Conservation (phyloP, 225 moss, liverwort and hornwort species). For the Anthoceros angustus region DNA sequence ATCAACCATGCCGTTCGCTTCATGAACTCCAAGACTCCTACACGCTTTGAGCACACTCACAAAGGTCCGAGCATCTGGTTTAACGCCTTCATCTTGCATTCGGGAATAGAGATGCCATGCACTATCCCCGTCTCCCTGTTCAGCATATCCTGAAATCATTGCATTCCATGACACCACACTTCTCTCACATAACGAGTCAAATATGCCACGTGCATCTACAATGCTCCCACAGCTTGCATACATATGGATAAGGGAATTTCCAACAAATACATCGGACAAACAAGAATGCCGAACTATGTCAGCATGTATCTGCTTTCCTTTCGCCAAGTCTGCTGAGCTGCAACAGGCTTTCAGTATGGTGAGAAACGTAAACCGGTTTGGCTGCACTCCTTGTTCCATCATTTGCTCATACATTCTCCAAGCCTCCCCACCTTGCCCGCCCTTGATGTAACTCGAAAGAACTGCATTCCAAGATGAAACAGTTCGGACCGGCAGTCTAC, state of each 20-base stretch:
- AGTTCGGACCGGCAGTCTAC: background rate
- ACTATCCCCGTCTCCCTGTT: background rate
- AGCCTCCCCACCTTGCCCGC: background rate
- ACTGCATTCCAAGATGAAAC: background rate
- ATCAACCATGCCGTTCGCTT: no score
- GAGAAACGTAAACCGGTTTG: background rate
- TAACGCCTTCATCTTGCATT: background rate
- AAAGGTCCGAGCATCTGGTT: background rate
- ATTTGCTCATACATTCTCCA: background rate
- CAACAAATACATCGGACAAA: background rate
- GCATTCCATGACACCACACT: background rate
- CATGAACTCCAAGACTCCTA: no score
- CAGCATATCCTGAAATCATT: background rate
- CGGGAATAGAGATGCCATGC: background rate
- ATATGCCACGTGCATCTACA: background rate
- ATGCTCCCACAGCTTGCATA: background rate
- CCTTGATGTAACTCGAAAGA: background rate
- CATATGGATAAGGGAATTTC: background rate
- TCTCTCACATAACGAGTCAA: background rate
- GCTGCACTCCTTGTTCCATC: background rate
- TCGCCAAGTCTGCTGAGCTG: background rate
- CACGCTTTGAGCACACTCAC: background rate
- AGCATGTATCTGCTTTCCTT: background rate
- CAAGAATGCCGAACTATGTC: background rate
- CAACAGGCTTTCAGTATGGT: background rate